phyloP scores from a whole-genome alignment of 495 filamentous ascomycete genomes.

The Aspergillus hancockii region DNA sequence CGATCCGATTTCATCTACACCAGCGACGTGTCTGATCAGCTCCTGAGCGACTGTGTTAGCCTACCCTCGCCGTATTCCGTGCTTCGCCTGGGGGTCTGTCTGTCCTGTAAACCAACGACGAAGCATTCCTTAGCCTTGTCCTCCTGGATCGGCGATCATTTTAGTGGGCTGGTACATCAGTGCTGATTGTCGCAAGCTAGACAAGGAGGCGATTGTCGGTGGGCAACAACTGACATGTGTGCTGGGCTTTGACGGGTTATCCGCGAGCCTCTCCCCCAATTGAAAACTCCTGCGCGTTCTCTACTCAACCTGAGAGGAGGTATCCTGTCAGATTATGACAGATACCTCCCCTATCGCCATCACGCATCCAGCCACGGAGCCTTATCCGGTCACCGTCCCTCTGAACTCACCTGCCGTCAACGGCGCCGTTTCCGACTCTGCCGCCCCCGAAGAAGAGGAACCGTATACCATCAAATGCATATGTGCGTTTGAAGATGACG shows the following conservation, averaged over 20 bases:
- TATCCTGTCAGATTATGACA: conserved; percentile 89
- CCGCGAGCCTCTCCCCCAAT: conserved; percentile 13
- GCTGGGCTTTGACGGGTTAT: conserved; percentile 32
- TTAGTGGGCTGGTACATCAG: background rate
- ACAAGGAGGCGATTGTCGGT: conserved; percentile 4
- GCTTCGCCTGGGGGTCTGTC: background rate
- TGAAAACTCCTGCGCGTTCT: conserved; percentile 24
- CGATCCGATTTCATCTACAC: background rate
- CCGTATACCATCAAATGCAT: conserved; percentile 98
- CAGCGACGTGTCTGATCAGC: background rate
- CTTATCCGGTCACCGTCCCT: conserved; percentile 62
- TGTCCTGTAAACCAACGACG: background rate
- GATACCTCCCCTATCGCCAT: conserved; percentile 65
- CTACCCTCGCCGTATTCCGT: background rate
- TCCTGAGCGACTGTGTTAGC: background rate
- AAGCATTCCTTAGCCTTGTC: background rate
- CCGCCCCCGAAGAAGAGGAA: conserved; percentile 72
- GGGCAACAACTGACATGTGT: conserved; percentile 34
- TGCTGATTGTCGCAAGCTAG: conserved; percentile 2
- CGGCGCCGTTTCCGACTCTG: conserved; percentile 57
- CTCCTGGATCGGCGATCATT: background rate
- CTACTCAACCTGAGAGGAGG: conserved; percentile 51
- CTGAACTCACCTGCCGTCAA: conserved; percentile 53
- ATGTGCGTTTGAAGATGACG: conserved; percentile 87
- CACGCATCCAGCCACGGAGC: conserved; percentile 63